Conservation (phyloP, 352 stramenopile species). For the Globisporangium sylvaticum region DNA sequence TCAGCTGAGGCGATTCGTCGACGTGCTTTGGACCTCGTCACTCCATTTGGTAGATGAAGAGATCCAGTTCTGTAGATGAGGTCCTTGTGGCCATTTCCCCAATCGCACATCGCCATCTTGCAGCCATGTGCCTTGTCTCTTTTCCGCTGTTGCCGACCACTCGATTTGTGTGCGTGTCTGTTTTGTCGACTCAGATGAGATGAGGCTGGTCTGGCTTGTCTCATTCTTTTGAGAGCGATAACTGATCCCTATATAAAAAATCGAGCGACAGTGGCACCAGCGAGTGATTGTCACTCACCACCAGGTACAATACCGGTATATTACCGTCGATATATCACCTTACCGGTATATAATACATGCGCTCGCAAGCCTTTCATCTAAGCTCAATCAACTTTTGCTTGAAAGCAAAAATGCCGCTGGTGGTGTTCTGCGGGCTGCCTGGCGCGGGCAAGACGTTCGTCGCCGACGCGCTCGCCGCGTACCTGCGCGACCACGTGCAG, state of each 20-base stretch:
- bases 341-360: too few species aligned
- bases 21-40: not conserved
- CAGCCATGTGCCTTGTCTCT: not conserved
- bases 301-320: not conserved
- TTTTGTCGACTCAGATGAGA: not conserved
- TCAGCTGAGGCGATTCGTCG: not conserved
- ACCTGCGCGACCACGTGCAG: constrained; percentile 37
- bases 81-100: not conserved
- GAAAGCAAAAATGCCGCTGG: too few species aligned
- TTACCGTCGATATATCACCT: too few species aligned
- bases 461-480: constrained; percentile 39
- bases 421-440: constrained; percentile 69
- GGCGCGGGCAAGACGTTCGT: constrained; percentile 64
- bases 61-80: not conserved
- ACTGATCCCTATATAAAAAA: not conserved
- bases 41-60: not conserved
- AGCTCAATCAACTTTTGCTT: too few species aligned
- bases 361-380: too few species aligned
- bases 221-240: not conserved
- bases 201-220: not conserved
- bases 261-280: not conserved
- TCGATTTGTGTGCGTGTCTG: not conserved
- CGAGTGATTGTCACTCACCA: not conserved
- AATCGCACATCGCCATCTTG: too few species aligned
- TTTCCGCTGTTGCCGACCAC: not conserved